Evolutionary conservation across 805 yeast species (phyloP).

Genomic region (Suhomyces tanzawaensis): DNA sequence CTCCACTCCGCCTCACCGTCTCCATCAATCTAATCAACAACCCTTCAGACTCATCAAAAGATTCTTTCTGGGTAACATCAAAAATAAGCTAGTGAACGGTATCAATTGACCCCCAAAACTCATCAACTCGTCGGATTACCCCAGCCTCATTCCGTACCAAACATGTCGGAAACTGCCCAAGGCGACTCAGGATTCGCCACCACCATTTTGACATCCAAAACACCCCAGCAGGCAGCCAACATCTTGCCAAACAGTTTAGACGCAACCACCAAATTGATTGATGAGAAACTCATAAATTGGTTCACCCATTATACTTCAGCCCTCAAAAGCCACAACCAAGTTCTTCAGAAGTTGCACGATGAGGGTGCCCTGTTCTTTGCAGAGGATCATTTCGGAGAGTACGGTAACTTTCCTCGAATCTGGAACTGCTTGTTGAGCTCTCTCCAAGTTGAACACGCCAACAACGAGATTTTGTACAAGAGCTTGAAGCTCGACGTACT

Average conservation of each 20-base stretch:
- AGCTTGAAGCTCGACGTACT: conserved; percentile 54
- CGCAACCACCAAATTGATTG: conserved; percentile 27
- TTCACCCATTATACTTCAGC: conserved; percentile 25
- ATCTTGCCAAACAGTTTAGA: conserved; percentile 36
- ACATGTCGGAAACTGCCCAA: neutral
- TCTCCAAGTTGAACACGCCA: conserved; percentile 47
- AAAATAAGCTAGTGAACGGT: too few relatives aligned
- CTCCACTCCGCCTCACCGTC: too few relatives aligned
- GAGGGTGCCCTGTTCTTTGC: conserved; percentile 22
- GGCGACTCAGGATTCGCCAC: conserved; percentile 19
- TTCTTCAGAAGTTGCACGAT: conserved; percentile 18
- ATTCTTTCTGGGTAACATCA: too few relatives aligned
- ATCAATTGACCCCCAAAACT: too few relatives aligned
- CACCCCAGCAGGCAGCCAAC: conserved; percentile 41
- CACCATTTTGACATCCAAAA: conserved; percentile 39
- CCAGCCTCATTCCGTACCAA: too few relatives aligned
- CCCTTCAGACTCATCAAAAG: too few relatives aligned
- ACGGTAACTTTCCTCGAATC: conserved; percentile 42
- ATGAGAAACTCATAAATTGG: conserved; percentile 33
- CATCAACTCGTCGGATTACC: too few relatives aligned
- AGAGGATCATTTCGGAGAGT: conserved; percentile 20
- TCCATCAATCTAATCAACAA: too few relatives aligned
- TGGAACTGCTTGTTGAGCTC: conserved; percentile 49
- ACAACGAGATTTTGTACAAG: conserved; percentile 48
- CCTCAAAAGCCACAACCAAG: conserved; percentile 16